Percentiles rank a stretch among this genome's conserved stretches.
phyloP scores from a whole-genome alignment of 2,329 filamentous ascomycete species.

The Aspergillus flavus region DNA sequence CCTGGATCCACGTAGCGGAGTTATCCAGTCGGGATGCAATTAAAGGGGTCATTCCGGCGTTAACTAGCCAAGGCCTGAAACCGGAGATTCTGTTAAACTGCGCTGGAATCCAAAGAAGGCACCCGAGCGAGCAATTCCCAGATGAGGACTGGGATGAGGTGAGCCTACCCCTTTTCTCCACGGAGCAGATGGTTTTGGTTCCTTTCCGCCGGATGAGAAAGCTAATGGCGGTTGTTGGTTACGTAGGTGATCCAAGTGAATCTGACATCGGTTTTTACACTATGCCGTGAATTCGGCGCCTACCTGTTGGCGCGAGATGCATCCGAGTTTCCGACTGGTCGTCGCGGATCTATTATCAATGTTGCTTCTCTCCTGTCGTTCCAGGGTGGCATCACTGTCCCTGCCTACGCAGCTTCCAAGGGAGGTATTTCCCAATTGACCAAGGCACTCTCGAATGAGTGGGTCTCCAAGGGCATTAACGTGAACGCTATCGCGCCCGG shows the following conservation, averaged over 20 bases:
- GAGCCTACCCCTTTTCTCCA: constrained; percentile 12
- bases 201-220: background rate
- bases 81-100: constrained; percentile 83
- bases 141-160: constrained; percentile 74
- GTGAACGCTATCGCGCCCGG: constrained; percentile 90
- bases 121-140: constrained; percentile 75
- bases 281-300: constrained; percentile 39
- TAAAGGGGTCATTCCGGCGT: constrained; percentile 41
- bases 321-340: constrained; percentile 46
- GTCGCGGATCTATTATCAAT: constrained; percentile 67
- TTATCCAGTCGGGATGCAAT: constrained; percentile 46
- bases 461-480: constrained; percentile 74
- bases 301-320: constrained; percentile 35
- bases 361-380: constrained; percentile 78
- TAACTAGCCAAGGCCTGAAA: constrained; percentile 51
- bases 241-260: constrained; percentile 81
- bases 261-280: constrained; percentile 71
- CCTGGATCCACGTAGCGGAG: constrained; percentile 48
- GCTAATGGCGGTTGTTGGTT: background rate
- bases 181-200: background rate
- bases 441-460: constrained; percentile 84
- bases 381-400: constrained; percentile 85
- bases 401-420: constrained; percentile 84
- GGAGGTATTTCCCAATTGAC: constrained; percentile 83
- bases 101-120: constrained; percentile 80